Conservation (phyloP, 345 rosid species). For the Syzygium grande region DNA sequence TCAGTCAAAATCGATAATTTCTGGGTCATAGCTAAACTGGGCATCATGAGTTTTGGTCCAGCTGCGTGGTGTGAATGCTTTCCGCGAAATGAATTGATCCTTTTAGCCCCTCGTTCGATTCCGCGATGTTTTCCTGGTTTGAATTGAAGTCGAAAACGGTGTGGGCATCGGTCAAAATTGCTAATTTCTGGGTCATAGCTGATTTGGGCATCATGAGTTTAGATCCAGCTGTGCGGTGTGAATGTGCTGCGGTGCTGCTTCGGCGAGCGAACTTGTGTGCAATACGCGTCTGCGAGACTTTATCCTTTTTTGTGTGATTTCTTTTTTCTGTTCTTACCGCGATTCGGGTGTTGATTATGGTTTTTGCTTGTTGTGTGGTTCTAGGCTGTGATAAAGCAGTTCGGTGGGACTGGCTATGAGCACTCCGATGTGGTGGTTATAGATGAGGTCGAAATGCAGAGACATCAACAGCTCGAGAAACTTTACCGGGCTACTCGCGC, state of each 20-base stretch:
- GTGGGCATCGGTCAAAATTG: neutral
- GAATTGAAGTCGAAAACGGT: neutral
- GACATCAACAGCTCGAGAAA: conserved; percentile 90
- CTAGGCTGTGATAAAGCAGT: conserved; percentile 96
- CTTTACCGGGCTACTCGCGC: conserved; percentile 77
- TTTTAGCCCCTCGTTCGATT: neutral
- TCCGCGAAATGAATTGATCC: neutral
- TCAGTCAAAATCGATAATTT: neutral
- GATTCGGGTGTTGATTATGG: conserved; percentile 4
- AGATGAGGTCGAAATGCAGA: conserved; percentile 89
- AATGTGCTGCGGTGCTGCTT: too few species aligned
- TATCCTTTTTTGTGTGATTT: neutral
- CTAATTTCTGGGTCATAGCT: neutral
- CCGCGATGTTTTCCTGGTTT: neutral
- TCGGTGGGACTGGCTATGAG: conserved; percentile 82
- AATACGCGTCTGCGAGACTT: neutral
- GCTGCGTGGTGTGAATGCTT: too few species aligned
- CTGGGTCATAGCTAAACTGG: neutral
- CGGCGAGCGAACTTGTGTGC: neutral
- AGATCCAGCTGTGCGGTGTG: neutral
- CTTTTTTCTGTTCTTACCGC: neutral
- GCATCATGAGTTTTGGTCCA: too few species aligned
- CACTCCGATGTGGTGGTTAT: conserved; percentile 82
- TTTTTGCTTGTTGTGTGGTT: neutral
- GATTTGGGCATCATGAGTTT: neutral